phyloP scores from a whole-genome alignment of 1,284 basidiomycete species.

The Leccinum griseonigrum region DNA sequence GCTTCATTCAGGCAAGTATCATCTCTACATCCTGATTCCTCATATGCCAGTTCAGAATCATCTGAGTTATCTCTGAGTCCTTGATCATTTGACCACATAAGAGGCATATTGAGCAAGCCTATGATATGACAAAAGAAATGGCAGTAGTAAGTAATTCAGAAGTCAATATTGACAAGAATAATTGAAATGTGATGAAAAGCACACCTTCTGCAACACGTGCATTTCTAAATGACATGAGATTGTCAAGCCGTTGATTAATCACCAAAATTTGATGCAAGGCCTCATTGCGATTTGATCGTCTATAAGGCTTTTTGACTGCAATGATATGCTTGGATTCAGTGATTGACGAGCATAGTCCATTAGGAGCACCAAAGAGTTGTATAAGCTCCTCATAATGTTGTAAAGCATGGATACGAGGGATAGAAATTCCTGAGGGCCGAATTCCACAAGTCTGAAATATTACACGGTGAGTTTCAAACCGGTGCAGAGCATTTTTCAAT shows the following conservation, averaged over 20 bases:
- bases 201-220: background rate
- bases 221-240: background rate
- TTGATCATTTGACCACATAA: too few relatives aligned
- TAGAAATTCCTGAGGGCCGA: background rate
- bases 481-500: background rate
- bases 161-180: background rate
- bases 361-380: background rate
- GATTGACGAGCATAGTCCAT: background rate
- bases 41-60: too few relatives aligned
- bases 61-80: too few relatives aligned
- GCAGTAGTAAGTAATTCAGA: too few relatives aligned
- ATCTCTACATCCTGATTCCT: too few relatives aligned
- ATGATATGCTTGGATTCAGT: background rate
- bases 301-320: background rate
- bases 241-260: background rate
- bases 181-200: background rate
- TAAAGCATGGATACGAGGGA: background rate
- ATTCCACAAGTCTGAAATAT: background rate
- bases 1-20: too few relatives aligned
- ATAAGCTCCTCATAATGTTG: background rate
- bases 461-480: background rate
- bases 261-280: background rate
- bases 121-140: too few relatives aligned
- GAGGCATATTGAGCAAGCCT: too few relatives aligned
- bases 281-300: background rate